Conservation (phyloP, 1,284 basidiomycete genomes). For the Microbotryum violaceum region DNA sequence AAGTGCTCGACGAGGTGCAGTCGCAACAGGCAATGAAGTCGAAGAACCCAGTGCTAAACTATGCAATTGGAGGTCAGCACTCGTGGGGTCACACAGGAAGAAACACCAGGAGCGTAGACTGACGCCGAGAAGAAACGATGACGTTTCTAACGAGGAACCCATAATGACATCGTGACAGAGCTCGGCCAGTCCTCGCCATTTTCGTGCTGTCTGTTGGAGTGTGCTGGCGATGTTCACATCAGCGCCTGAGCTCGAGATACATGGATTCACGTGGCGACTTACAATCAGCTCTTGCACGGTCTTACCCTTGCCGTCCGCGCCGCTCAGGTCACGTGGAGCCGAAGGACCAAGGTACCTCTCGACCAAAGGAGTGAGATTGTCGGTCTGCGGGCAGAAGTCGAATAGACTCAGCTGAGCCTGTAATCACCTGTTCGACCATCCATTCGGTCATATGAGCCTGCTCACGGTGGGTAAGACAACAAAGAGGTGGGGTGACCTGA, state of each 20-base stretch:
- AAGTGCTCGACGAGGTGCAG: slow-evolving; percentile 72
- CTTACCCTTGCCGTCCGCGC: slow-evolving; percentile 55
- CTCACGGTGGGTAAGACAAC: slow-evolving; percentile 10
- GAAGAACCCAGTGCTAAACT: slow-evolving; percentile 67
- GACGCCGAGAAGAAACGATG: slow-evolving; percentile 58
- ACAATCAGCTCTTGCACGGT: slow-evolving; percentile 70
- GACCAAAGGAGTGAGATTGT: slow-evolving; percentile 6
- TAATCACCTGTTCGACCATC: too few relatives aligned
- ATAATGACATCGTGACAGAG: slow-evolving; percentile 70
- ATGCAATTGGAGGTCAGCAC: background rate
- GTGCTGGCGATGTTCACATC: background rate
- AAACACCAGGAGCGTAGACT: slow-evolving; percentile 35
- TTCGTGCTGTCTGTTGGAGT: slow-evolving; percentile 61
- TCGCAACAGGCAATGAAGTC: slow-evolving; percentile 41
- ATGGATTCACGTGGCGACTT: slow-evolving; percentile 38
- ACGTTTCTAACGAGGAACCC: slow-evolving; percentile 56
- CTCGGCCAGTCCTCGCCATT: slow-evolving; percentile 66
- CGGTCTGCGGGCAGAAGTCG: background rate
- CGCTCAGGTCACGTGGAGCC: slow-evolving; percentile 60
- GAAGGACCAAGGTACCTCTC: slow-evolving; percentile 62
- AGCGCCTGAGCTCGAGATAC: too few relatives aligned
- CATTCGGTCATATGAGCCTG: too few relatives aligned
- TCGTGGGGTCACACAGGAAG: background rate
- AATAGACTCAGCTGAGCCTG: background rate
- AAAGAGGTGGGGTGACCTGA: slow-evolving; percentile 8